Evolutionary conservation across 2,329 filamentous ascomycete species (phyloP).

Genomic region (Xylariaceae sp.): DNA sequence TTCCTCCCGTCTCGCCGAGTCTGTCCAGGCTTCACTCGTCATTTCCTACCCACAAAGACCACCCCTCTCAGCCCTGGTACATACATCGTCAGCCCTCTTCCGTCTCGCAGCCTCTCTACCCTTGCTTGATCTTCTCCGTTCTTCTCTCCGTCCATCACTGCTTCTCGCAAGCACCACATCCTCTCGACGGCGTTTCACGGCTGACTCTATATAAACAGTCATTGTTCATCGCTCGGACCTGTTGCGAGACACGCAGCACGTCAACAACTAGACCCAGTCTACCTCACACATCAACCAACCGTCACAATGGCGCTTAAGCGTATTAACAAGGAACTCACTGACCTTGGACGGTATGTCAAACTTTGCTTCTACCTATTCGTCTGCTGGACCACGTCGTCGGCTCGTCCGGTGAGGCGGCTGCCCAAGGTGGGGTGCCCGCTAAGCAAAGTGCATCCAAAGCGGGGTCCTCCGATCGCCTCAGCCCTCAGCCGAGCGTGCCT

Average conservation of each 20-base stretch:
- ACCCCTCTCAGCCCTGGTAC: constrained; percentile 1
- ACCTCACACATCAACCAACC: constrained; percentile 15
- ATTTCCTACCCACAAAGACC: no score
- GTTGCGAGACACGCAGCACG: constrained; percentile 20
- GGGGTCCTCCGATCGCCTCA: constrained; percentile 22
- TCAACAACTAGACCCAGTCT: constrained; percentile 15
- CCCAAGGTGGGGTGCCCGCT: constrained; percentile 27
- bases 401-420: constrained; percentile 17
- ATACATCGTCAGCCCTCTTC: constrained; percentile 10
- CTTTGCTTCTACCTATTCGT: constrained; percentile 10
- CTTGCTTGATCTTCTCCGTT: constrained; percentile 4
- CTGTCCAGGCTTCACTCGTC: not conserved
- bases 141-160: not conserved
- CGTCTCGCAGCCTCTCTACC: constrained; percentile 1
- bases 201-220: constrained; percentile 28
- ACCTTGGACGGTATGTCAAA: constrained; percentile 72
- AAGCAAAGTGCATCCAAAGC: constrained; percentile 19
- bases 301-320: constrained; percentile 78
- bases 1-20: not conserved
- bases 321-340: constrained; percentile 90
- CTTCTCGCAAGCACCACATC: not conserved
- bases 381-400: constrained; percentile 9
- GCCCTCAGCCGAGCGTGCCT: constrained; percentile 6
- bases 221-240: constrained; percentile 12
- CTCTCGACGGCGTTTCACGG: constrained; percentile 26